Percentiles rank a stretch among this genome's conserved stretches.
Conservation (phyloP, 805 yeast species). For the Candida pseudoglaebosa region DNA sequence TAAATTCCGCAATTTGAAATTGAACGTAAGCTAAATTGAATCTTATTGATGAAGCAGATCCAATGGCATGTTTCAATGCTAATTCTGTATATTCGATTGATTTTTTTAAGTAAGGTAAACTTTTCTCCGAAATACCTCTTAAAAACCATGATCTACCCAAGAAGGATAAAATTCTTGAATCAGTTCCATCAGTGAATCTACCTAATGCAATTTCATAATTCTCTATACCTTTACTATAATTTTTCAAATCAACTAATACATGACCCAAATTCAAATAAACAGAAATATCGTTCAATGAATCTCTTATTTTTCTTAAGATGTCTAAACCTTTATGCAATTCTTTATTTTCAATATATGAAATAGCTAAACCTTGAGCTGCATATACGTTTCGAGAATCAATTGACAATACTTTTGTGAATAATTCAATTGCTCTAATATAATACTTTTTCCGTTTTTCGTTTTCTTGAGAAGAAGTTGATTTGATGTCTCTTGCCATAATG, state of each 20-base stretch:
- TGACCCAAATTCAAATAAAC: slow-evolving; percentile 86
- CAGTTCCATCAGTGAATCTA: slow-evolving; percentile 59
- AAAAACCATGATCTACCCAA: slow-evolving; percentile 87
- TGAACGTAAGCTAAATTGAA: slow-evolving; percentile 83
- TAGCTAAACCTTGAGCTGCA: slow-evolving; percentile 98
- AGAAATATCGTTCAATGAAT: slow-evolving; percentile 79
- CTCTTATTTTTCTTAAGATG: slow-evolving; percentile 83
- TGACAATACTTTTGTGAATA: slow-evolving; percentile 82
- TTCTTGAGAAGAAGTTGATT: slow-evolving; percentile 39
- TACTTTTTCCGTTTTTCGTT: slow-evolving; percentile 62
- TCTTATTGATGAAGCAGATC: slow-evolving; percentile 43
- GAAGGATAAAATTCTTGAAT: slow-evolving; percentile 62
- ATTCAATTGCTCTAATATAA: slow-evolving; percentile 85
- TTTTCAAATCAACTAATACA: slow-evolving; percentile 76
- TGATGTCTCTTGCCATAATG: slow-evolving; percentile 72
- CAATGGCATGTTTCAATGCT: slow-evolving; percentile 42
- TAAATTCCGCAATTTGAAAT: slow-evolving; percentile 81
- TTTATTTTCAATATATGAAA: slow-evolving; percentile 82
- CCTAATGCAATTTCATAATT: slow-evolving; percentile 76
- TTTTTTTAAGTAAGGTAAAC: slow-evolving; percentile 52
- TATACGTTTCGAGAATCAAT: slow-evolving; percentile 82
- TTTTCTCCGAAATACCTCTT: slow-evolving; percentile 68
- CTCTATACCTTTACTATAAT: slow-evolving; percentile 83
- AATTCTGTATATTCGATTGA: slow-evolving; percentile 60
- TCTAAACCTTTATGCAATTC: slow-evolving; percentile 75